These are phyloP conservation scores for Trichocomaceae sp. DNA, from an alignment of 2,329 filamentous ascomycete genomes.

Conservation along the genomic window DNA sequence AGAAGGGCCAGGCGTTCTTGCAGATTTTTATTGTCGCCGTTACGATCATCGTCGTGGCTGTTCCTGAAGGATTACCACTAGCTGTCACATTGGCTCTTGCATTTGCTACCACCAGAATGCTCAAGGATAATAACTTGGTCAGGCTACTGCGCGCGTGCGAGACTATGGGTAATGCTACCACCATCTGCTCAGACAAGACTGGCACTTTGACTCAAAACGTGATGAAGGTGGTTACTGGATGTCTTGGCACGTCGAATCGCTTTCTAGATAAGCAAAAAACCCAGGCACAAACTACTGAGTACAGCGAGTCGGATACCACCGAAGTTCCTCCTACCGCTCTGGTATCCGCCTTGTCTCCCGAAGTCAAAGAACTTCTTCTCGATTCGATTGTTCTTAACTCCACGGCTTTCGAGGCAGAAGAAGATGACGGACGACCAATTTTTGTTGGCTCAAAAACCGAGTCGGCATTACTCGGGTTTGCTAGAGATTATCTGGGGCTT, in stretches of 20 bases:
- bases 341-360: constrained; percentile 44
- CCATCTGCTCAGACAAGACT: constrained; percentile 60
- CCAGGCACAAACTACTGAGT: constrained; percentile 20
- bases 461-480: constrained; percentile 65
- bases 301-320: constrained; percentile 28
- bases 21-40: constrained; percentile 54
- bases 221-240: constrained; percentile 56
- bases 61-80: constrained; percentile 55
- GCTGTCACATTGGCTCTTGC: constrained; percentile 57
- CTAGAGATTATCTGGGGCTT: constrained; percentile 60
- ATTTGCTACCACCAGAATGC: constrained; percentile 58
- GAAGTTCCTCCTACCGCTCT: constrained; percentile 51
- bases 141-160: constrained; percentile 55
- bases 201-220: constrained; percentile 59
- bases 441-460: constrained; percentile 75
- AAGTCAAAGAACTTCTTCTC: constrained; percentile 51
- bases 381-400: constrained; percentile 64
- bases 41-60: constrained; percentile 54
- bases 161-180: constrained; percentile 59
- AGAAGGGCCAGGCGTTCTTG: constrained; percentile 53
- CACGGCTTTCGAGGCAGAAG: constrained; percentile 58
- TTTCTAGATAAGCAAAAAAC: constrained; percentile 38
- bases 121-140: constrained; percentile 58
- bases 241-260: constrained; percentile 42
- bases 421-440: constrained; percentile 51